Evolutionary conservation across 129 eudicot genomes (phyloP), one percentile per base, ranked within the genome.

Genomic region (Helianthus tuberosus): DNA sequence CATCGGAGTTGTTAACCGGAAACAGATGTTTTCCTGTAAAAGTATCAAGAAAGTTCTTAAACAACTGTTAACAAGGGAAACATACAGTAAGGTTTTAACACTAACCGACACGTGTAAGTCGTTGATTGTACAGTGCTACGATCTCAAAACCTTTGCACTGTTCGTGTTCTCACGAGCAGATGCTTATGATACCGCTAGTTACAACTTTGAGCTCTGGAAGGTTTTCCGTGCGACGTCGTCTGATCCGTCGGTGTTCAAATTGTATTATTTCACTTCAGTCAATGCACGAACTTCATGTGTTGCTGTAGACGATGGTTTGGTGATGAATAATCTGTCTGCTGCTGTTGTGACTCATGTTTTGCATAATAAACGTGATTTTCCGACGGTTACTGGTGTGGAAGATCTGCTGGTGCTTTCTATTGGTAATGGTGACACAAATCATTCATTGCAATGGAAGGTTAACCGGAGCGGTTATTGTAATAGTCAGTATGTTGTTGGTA

Each of bases 151-250:
- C 73, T 76, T 91, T 8, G 99, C 97, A 46, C 99, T 97, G 54
- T 94, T 94, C 48, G 99, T 94, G 10, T 94, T 94, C 85, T 94
- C 99, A 1, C 83, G 96, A 36, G 97, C 99, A 50, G 99, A 89
- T 59, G 99, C 99, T 2, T 61, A 76, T 4, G 94, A 85, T 71
- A 86, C 94, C 29, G 69, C 80, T 14, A 85, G 97, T 71, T 89
- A 41, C 71, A 83, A 94, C 57, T 94, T 91, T 69, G 92, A 91
- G 71, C 96, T 94, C 1, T 91, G 97, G 99, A 88, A 87, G 41
- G 87, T 91, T 3, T 85, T 91, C 69, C 94, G 97, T 8, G 99
- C 96, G 39, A 89, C 99, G 52, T 69, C 93, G 51, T 87, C 96
- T 0, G 89, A 87, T 49, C 99, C 99, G 81, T 80, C 92, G 5